Conservation (phyloP, 164 flowering plant species). For the Umbellularia californica region DNA sequence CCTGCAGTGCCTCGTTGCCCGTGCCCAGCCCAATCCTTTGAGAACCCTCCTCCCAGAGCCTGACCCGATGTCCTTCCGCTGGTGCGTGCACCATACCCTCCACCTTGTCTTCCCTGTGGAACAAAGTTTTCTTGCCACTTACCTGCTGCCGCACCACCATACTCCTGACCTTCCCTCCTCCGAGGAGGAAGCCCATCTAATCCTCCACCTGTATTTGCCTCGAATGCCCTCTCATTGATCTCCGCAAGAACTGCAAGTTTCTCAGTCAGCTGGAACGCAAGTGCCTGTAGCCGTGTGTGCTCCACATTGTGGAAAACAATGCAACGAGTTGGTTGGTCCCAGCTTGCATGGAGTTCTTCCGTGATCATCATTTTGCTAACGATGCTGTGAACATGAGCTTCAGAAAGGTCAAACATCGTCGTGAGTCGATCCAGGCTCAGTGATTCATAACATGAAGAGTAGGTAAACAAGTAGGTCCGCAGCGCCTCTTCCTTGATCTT, state of each 20-base stretch:
- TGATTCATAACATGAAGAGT: conserved; percentile 60
- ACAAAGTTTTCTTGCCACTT: conserved; percentile 66
- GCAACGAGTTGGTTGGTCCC: conserved; percentile 85
- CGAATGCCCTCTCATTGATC: conserved; percentile 82
- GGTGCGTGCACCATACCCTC: conserved; percentile 39
- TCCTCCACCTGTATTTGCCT: conserved; percentile 68
- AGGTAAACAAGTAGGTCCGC: conserved; percentile 78
- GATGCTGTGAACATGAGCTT: conserved; percentile 46
- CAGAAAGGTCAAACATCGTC: conserved; percentile 76
- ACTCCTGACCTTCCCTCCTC: conserved; percentile 77
- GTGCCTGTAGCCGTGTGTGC: conserved; percentile 69
- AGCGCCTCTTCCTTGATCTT: conserved; percentile 92
- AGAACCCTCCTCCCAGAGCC: conserved; percentile 30
- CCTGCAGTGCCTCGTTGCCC: conserved; percentile 41
- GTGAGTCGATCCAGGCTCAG: conserved; percentile 68
- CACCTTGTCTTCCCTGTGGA: conserved; percentile 55
- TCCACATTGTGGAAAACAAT: conserved; percentile 69
- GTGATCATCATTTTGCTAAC: conserved; percentile 90
- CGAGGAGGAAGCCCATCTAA: conserved; percentile 60
- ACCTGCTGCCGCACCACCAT: conserved; percentile 36
- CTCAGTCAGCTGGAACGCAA: conserved; percentile 79
- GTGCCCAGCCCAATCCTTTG: conserved; percentile 38
- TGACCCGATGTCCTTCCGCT: conserved; percentile 38
- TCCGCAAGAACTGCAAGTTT: conserved; percentile 74
- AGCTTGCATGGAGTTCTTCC: conserved; percentile 89